These are phyloP conservation scores for Miscanthus lutarioriparius DNA, from an alignment of 176 grass and related monocot species.

Conservation along the genomic window DNA sequence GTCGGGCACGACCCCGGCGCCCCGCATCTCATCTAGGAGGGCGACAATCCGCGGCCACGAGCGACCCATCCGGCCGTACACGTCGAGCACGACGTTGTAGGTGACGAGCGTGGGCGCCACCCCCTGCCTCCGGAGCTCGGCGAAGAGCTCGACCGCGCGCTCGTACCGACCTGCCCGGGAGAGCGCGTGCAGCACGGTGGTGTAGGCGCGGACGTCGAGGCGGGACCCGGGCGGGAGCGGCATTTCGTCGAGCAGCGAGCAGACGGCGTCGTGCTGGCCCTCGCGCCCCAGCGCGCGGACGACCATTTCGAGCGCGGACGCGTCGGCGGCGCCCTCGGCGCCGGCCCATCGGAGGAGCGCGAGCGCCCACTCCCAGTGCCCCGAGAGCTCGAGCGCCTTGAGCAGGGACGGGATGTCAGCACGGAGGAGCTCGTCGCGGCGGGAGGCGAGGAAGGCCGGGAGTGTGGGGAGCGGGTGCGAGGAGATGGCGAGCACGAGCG, in stretches of 20 bases:
- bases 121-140: constrained; percentile 52
- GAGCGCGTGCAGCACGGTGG: constrained; percentile 72
- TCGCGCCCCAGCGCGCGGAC: constrained; percentile 57
- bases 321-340: constrained; percentile 32
- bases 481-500: constrained; percentile 35
- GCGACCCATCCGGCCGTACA: constrained; percentile 75
- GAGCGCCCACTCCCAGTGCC: constrained; percentile 69
- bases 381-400: constrained; percentile 58
- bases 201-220: constrained; percentile 80
- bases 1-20: constrained; percentile 43
- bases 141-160: constrained; percentile 61
- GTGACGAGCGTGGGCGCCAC: constrained; percentile 74
- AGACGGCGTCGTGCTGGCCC: constrained; percentile 52
- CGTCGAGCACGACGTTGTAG: constrained; percentile 92
- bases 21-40: constrained; percentile 68
- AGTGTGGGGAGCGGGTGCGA: constrained; percentile 26
- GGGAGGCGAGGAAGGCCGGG: constrained; percentile 19
- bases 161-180: constrained; percentile 58
- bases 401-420: constrained; percentile 50
- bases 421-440: constrained; percentile 34
- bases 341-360: constrained; percentile 64
- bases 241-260: constrained; percentile 70
- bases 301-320: constrained; percentile 63
- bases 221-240: constrained; percentile 32
- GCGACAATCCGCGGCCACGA: constrained; percentile 68